Evolutionary conservation across 352 stramenopile genomes (phyloP).

Genomic region (Thraustochytrium striatum): DNA sequence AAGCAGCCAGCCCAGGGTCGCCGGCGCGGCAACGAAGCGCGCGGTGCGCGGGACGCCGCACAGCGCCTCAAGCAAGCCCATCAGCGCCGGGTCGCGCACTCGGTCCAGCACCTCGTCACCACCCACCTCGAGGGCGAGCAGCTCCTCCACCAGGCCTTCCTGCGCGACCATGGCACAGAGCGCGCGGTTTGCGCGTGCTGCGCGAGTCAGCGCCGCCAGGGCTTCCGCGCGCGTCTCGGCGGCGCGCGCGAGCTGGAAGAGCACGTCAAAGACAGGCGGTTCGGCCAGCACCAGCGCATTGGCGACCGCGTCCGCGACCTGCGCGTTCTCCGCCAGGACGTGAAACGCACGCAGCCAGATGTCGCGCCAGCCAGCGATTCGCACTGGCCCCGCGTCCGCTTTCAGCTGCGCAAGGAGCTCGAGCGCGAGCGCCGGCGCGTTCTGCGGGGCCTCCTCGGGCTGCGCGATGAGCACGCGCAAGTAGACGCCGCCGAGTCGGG

Average conservation of each 20-base stretch:
- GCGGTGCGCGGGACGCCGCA: too few species aligned
- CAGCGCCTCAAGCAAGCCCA: too few species aligned
- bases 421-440: background rate
- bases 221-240: background rate
- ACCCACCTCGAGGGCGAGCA: background rate
- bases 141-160: background rate
- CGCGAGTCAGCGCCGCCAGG: background rate
- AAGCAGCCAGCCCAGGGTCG: too few species aligned
- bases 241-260: background rate
- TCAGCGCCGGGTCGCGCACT: too few species aligned
- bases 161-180: background rate
- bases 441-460: background rate
- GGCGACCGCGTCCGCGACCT: too few species aligned
- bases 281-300: conserved; percentile 14
- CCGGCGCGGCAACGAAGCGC: too few species aligned
- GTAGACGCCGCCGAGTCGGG: background rate
- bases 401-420: too few species aligned
- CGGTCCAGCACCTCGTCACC: background rate
- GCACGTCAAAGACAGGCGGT: background rate
- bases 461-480: background rate
- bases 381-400: too few species aligned
- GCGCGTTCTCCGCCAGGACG: background rate
- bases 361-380: too few species aligned
- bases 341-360: too few species aligned
- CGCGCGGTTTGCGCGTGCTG: background rate